A percentile compares a stretch with the other conserved stretches of the same genome.
These are phyloP conservation scores for Saccharomycopsis malanga DNA, from an alignment of 805 yeast genomes.

Conservation along the genomic window DNA sequence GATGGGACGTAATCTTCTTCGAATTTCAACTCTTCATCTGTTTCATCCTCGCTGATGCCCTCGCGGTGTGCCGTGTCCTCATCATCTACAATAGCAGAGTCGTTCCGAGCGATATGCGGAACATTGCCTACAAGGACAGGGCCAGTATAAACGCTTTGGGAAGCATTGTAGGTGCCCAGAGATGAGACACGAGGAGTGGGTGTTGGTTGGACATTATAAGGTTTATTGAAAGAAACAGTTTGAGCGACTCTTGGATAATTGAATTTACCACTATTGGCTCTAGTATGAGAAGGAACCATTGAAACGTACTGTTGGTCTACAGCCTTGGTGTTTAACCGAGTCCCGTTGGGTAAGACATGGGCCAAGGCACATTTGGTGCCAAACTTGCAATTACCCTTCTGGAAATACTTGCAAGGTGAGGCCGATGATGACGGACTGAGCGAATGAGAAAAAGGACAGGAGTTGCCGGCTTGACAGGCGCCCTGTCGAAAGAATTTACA, in stretches of 20 bases:
- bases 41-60: slow-evolving; percentile 34
- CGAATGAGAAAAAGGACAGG: slow-evolving; percentile 89
- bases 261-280: too few species aligned
- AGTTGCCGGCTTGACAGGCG: slow-evolving; percentile 86
- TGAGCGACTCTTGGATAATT: too few species aligned
- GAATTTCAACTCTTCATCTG: slow-evolving; percentile 29
- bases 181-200: too few species aligned
- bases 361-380: slow-evolving; percentile 93
- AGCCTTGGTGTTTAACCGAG: slow-evolving; percentile 56
- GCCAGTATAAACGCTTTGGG: slow-evolving; percentile 23
- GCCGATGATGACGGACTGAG: slow-evolving; percentile 43
- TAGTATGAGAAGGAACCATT: too few species aligned
- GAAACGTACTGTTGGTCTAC: slow-evolving; percentile 25
- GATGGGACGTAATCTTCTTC: slow-evolving; percentile 81
- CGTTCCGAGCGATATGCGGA: neutral
- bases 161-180: too few species aligned
- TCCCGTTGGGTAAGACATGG: slow-evolving; percentile 83
- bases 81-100: slow-evolving; percentile 8
- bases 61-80: too few species aligned
- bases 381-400: slow-evolving; percentile 94
- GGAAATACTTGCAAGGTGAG: slow-evolving; percentile 86
- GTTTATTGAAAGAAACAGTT: too few species aligned
- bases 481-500: slow-evolving; percentile 92
- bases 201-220: too few species aligned
- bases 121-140: neutral